These are phyloP conservation scores for Amyloporia xantha DNA, from an alignment of 768 basidiomycete genomes.

Conservation along the genomic window DNA sequence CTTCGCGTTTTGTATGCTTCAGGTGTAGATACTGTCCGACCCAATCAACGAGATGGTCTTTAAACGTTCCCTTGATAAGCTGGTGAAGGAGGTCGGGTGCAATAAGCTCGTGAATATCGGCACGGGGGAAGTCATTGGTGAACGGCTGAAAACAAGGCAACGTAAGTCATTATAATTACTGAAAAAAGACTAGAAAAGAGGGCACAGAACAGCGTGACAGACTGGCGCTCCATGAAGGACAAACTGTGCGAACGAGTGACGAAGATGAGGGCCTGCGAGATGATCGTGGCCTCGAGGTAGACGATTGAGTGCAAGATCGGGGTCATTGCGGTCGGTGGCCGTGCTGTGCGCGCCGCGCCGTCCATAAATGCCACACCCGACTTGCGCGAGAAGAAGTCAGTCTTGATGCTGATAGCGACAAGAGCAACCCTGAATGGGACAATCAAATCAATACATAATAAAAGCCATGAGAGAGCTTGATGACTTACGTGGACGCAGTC, in stretches of 20 bases:
- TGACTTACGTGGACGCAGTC: constrained; percentile 78
- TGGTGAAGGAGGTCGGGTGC: too few species aligned
- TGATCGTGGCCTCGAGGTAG: constrained; percentile 96
- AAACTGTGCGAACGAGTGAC: constrained; percentile 90
- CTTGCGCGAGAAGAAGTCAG: constrained; percentile 81
- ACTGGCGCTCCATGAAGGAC: constrained; percentile 97
- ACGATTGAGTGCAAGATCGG: constrained; percentile 82
- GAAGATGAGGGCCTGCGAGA: constrained; percentile 85
- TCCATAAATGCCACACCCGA: constrained; percentile 62
- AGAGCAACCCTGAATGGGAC: constrained; percentile 66
- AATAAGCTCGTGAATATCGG: too few species aligned
- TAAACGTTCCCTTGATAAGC: too few species aligned
- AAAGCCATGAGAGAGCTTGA: constrained; percentile 27
- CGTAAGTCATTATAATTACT: too few species aligned
- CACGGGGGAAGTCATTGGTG: too few species aligned
- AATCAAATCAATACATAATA: constrained; percentile 25
- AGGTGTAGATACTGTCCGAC: too few species aligned
- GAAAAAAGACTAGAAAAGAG: too few species aligned
- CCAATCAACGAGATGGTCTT: too few species aligned
- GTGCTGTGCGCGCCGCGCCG: constrained; percentile 14
- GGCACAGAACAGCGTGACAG: constrained; percentile 79
- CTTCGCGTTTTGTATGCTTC: too few species aligned
- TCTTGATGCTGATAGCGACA: constrained; percentile 78
- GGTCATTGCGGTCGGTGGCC: constrained; percentile 45
- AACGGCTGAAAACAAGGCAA: too few species aligned